Base-by-base conservation (phyloP, 1,284 basidiomycete genomes). In the Sporisorium sorghi region DNA sequence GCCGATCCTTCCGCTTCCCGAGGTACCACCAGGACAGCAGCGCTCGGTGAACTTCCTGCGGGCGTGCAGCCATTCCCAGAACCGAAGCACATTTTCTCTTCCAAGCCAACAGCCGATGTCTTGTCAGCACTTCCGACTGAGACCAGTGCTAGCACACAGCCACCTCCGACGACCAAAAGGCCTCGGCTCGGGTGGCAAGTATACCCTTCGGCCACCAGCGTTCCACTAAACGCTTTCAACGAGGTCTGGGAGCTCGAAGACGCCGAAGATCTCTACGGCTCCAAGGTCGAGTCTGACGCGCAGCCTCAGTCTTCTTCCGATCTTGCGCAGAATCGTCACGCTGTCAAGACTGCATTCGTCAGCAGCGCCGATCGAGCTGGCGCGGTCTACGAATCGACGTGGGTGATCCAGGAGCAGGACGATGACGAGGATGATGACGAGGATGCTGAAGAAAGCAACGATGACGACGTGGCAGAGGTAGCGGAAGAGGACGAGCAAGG, bases 211-310 rank as follows among this genome's bases (percentile, higher is more conserved):
- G 55, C 73, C 4, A 68, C 66, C 4, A 55, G 55, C 33, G 53
- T 79, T n/a, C 58, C 72, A 9, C 39, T 78, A 23, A 63, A 70
- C 15, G 73, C 78, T 1, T 80, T 65, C 67, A 80, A 77, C 61
- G 78, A 80, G 48, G 77, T 76, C 2, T 78, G 76, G 77, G 78
- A 80, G 23, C 60, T 80, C 11, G 78, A 76, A 42, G 78, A 80
- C 33, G 59, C 71, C 1, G 77, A 75, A 15, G 77, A 78, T 5
- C 55, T 72, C 19, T 64, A 74, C 52, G 40, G 30, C 3, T 51
- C 54, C 32, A 54, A 58, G 23, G 52, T 19, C 12, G 56, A 58
- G 12, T 26, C 42, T 3, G 48, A 65, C 12, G 15, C 26, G 7
- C 24, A 19, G n/a, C 5, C n/a, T 1, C 17, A 44, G 12, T 30